Base-by-base conservation (phyloP, 2,329 filamentous ascomycete genomes). In the Fusarium ramigenum region DNA sequence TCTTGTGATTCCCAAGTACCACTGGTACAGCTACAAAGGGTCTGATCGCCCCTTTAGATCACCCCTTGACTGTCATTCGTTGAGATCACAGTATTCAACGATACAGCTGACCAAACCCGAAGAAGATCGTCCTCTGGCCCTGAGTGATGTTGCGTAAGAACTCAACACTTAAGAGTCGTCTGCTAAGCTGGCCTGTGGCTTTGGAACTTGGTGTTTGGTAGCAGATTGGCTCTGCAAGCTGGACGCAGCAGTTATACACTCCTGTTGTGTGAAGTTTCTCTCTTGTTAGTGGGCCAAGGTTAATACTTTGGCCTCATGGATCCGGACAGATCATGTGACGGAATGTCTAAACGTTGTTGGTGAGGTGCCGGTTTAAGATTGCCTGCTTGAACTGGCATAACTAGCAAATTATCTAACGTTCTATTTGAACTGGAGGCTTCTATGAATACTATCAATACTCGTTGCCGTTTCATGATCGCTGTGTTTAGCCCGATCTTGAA, bases 341-440 rank as follows among this genome's bases (percentile, higher is more conserved):
- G 4, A 21, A 2, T 47, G 19, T 4, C 15, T 21, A 5, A 47
- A 7, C 4, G 2, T 16, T 16, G 0, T 30, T 16, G 2, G 6
- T 47, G 14, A 30, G 44, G 30, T 21, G 25, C 12, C 4, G 25
- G 25, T 19, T 12, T 5, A 21, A 9, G 6, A 16, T 4, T 5
- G 15, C 1, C 0, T 3, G 6, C 44, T 30, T 3, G 4, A 5
- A 9, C 19, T 7, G 25, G 44, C 7, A 4, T 12, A 30, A 21
- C 8, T 21, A 21, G 2, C 23, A 14, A 18, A 9, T 19, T 11
- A 9, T 5, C 43, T 5, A 32, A 32, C 25, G 7, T 4, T 44
- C 7, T 4, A 14, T 30, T 30, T 21, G 44, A 25, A 2, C 19
- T 19, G 0, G 9, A 21, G 12, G 25, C 12, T 2, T 47, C 25